Percentiles rank a stretch among this genome's conserved stretches.
phyloP scores from a whole-genome alignment of 2,329 filamentous ascomycete genomes.

The Elsinoe ampelina region DNA sequence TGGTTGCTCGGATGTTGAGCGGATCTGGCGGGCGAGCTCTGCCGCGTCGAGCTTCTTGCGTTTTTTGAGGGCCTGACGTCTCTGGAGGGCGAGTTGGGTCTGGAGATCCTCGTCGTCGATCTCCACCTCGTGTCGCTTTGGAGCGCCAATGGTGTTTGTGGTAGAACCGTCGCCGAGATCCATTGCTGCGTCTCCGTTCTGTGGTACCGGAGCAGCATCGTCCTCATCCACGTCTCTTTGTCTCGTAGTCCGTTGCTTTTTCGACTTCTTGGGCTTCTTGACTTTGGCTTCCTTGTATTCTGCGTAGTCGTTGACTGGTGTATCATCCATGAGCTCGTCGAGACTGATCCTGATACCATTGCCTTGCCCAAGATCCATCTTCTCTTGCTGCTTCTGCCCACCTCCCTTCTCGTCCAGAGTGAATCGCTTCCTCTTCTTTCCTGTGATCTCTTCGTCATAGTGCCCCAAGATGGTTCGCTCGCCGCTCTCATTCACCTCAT shows the following conservation, averaged over 20 bases:
- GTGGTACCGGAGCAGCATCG: slow-evolving; percentile 35
- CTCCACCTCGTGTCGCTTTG: slow-evolving; percentile 33
- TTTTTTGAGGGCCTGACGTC: slow-evolving; percentile 79
- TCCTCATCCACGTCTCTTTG: slow-evolving; percentile 58
- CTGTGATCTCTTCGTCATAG: slow-evolving; percentile 90
- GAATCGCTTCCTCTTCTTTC: slow-evolving; percentile 80
- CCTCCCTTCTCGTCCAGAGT: slow-evolving; percentile 73
- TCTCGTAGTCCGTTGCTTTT: slow-evolving; percentile 64
- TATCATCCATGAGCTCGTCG: slow-evolving; percentile 57
- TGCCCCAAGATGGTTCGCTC: slow-evolving; percentile 67
- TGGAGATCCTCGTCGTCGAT: slow-evolving; percentile 92
- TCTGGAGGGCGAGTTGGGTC: slow-evolving; percentile 71
- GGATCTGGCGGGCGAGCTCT: slow-evolving; percentile 73
- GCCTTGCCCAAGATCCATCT: slow-evolving; percentile 45
- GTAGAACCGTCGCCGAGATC: slow-evolving; percentile 53
- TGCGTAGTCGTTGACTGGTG: slow-evolving; percentile 75
- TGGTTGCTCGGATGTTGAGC: slow-evolving; percentile 54
- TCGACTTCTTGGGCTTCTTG: slow-evolving; percentile 80
- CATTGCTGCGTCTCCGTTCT: slow-evolving; percentile 50
- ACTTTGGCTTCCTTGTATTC: slow-evolving; percentile 81
- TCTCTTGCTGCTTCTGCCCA: slow-evolving; percentile 51
- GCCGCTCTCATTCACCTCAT: slow-evolving; percentile 57
- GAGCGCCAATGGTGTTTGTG: slow-evolving; percentile 15
- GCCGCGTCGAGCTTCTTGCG: slow-evolving; percentile 78
- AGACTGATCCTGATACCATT: slow-evolving; percentile 67